Base-by-base conservation (phyloP, 2,329 filamentous ascomycete species). In the Fusarium sp. region DNA sequence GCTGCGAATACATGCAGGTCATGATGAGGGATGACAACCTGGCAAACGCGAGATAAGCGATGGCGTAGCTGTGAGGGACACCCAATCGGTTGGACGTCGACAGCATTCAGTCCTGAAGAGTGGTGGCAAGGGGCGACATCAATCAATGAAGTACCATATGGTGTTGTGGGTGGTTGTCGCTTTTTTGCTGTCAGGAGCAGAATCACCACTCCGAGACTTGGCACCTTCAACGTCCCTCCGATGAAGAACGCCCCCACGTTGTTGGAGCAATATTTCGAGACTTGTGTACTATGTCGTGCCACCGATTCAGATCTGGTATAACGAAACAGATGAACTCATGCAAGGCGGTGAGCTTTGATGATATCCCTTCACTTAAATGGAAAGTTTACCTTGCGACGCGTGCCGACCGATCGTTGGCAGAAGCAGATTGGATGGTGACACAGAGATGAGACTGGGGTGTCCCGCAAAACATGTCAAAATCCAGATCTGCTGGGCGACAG, bases 401-500 rank as follows among this genome's bases (percentile, higher is more conserved):
- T 54, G 55, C 68, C 64, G 55, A 66, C 73, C 56, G 60, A 72
- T 74, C 59, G 63, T 64, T 69, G 71, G 63, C 43, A 66, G 69
- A 68, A 55, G 62, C 55, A 59, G 69, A 56, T 63, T 73, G 72
- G 72, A 73, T 74, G 73, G 73, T 75, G 66, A 75, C 72, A 75
- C 73, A 73, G 68, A 74, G 73, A 75, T 75, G 72, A 74, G 72
- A 75, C 72, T 71, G 69, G 71, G 67, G 69, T 70, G 74, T 76
- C 74, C 74, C 74, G 74, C 74, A 76, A 75, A 74, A 75, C 69
- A 72, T 76, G 74, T 76, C 74, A 76, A 74, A 74, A 74, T 57
- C 63, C 65, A 76, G 74, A 76, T 76, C 74, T 74, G 66, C 53
- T 74, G 66, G 58, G 67, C 67, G 64, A 63, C 70, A 75, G 72